Percentiles rank a stretch among this genome's conserved stretches.
phyloP scores from a whole-genome alignment of 805 yeast species.

The Teunomyces aglyptinius region DNA sequence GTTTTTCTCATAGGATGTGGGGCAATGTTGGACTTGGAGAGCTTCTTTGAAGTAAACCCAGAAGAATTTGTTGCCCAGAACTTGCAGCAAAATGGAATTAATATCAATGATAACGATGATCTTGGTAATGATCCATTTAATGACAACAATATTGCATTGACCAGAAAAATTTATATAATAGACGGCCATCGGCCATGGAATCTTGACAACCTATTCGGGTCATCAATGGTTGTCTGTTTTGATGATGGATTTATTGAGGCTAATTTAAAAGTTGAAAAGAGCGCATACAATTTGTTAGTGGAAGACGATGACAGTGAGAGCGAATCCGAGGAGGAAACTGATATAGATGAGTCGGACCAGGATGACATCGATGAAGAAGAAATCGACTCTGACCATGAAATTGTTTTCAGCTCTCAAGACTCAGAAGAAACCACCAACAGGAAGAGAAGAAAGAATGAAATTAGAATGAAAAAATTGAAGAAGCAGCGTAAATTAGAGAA shows the following conservation, averaged over 20 bases:
- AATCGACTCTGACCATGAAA: slow-evolving; percentile 17
- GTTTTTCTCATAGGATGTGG: slow-evolving; percentile 90
- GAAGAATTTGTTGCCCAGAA: slow-evolving; percentile 43
- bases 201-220: slow-evolving; percentile 85
- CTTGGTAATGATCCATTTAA: slow-evolving; percentile 14
- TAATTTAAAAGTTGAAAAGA: slow-evolving; percentile 52
- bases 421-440: slow-evolving; percentile 22
- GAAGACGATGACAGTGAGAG: slow-evolving; percentile 34
- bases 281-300: slow-evolving; percentile 59
- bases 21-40: slow-evolving; percentile 81
- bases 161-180: slow-evolving; percentile 70
- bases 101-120: slow-evolving; percentile 20
- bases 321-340: slow-evolving; percentile 35
- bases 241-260: slow-evolving; percentile 81
- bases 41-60: slow-evolving; percentile 63
- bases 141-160: slow-evolving; percentile 24
- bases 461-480: slow-evolving; percentile 27
- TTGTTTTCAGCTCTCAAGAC: slow-evolving; percentile 21
- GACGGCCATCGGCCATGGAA: slow-evolving; percentile 98
- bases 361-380: slow-evolving; percentile 31
- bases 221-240: slow-evolving; percentile 71
- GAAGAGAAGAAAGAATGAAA: slow-evolving; percentile 31
- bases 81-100: slow-evolving; percentile 13
- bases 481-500: slow-evolving; percentile 40
- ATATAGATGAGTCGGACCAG: slow-evolving; percentile 29